phyloP scores from a whole-genome alignment of 805 yeast genomes.

The Saccharomyces mikatae region DNA sequence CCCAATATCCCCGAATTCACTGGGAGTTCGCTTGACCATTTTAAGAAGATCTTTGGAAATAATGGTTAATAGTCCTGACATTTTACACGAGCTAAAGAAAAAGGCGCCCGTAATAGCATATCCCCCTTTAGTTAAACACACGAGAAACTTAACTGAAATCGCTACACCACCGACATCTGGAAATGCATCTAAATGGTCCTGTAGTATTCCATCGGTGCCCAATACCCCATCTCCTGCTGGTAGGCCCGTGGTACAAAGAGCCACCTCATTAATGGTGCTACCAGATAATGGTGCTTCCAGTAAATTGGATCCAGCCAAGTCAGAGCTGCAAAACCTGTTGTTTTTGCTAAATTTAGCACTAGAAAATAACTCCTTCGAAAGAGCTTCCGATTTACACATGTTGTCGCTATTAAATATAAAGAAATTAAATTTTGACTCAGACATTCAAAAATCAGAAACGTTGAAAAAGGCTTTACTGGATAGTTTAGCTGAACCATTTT shows the following conservation, averaged over 20 bases:
- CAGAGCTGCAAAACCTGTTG: conserved; percentile 16
- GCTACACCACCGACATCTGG: background rate
- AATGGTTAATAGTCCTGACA: conserved; percentile 48
- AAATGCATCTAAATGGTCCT: background rate
- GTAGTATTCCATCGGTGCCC: background rate
- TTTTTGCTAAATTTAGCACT: conserved; percentile 20
- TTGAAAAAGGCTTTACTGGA: conserved; percentile 20
- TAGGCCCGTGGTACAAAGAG: conserved; percentile 4
- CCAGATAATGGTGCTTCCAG: background rate
- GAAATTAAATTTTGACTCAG: conserved; percentile 10
- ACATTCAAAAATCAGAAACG: conserved; percentile 5
- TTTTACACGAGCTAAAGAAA: conserved; percentile 9
- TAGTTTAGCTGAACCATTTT: conserved; percentile 26
- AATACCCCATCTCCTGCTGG: background rate
- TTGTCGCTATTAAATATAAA: conserved; percentile 24
- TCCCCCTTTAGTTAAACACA: background rate
- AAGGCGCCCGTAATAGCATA: background rate
- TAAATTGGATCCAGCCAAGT: background rate
- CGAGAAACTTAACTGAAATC: conserved; percentile 4
- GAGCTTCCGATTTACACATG: conserved; percentile 23
- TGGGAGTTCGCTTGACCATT: conserved; percentile 65
- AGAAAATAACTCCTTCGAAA: conserved; percentile 18
- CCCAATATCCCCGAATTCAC: conserved; percentile 66
- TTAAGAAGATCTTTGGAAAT: conserved; percentile 67
- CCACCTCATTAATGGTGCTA: conserved; percentile 7